phyloP scores from a whole-genome alignment of 1,284 basidiomycete genomes.

The Cryptococcus sp. region DNA sequence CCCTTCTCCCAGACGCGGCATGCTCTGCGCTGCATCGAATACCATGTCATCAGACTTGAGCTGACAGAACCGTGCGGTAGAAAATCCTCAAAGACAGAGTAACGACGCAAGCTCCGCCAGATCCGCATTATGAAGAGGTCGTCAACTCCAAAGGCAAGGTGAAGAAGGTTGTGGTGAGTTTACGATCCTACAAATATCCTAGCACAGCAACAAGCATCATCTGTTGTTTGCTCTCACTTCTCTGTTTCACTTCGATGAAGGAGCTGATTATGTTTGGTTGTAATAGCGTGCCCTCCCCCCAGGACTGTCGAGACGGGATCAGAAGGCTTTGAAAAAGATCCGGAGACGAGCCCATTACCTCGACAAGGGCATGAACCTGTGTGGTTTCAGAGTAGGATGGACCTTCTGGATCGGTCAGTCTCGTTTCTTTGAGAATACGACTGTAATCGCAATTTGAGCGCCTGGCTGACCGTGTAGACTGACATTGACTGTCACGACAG shows the following conservation, averaged over 20 bases:
- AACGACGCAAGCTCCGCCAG: constrained; percentile 64
- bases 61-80: constrained; percentile 18
- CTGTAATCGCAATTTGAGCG: not conserved
- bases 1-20: constrained; percentile 1
- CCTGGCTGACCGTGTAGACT: not conserved
- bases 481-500: constrained; percentile 16
- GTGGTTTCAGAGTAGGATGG: constrained; percentile 86
- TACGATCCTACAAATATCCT: not conserved
- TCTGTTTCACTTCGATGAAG: not conserved
- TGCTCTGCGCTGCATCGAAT: not conserved
- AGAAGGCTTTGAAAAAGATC: constrained; percentile 72
- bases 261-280: not conserved
- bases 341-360: constrained; percentile 81
- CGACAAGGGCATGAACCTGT: constrained; percentile 84
- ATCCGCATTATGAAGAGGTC: constrained; percentile 79
- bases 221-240: not conserved
- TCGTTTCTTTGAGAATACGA: constrained; percentile 22
- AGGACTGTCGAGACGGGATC: constrained; percentile 75
- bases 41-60: not conserved
- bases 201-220: not conserved
- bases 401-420: constrained; percentile 66
- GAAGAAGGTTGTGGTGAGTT: constrained; percentile 67
- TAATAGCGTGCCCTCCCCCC: constrained; percentile 69
- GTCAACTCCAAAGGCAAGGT: constrained; percentile 65
- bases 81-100: constrained; percentile 65